Evolutionary conservation across 148 eudicot genomes (phyloP).

Genomic region (Camellia japonica): DNA sequence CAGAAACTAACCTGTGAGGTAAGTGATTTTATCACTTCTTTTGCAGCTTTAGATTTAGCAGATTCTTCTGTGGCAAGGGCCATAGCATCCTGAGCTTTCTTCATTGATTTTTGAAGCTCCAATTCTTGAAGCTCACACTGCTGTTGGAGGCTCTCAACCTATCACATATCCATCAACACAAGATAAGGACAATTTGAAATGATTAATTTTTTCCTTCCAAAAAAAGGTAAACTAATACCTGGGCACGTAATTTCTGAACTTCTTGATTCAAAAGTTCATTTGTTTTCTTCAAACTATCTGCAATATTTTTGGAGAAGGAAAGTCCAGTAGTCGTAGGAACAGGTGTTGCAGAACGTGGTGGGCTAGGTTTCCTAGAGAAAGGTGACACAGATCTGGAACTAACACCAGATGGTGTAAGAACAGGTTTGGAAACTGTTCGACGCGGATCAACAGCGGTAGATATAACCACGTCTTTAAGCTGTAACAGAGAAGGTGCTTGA

Average conservation of each 20-base stretch:
- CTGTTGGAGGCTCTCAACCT: conserved; percentile 68
- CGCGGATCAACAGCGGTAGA: conserved; percentile 46
- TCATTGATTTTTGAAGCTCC: conserved; percentile 59
- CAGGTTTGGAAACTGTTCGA: conserved; percentile 54
- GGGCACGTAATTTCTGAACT: conserved; percentile 62
- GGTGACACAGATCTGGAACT: conserved; percentile 83
- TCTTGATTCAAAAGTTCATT: conserved; percentile 78
- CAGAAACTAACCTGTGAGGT: conserved; percentile 58
- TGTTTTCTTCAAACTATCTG: conserved; percentile 82
- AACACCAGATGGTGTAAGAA: conserved; percentile 40
- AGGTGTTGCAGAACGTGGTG: conserved; percentile 87
- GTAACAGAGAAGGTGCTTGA: conserved; percentile 60
- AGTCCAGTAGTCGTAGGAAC: conserved; percentile 79
- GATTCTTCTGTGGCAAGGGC: conserved; percentile 71
- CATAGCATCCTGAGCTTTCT: conserved; percentile 73
- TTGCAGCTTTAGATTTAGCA: conserved; percentile 80
- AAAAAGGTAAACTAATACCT: conserved; percentile 35
- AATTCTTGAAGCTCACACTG: conserved; percentile 65
- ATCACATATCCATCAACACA: conserved; percentile 9
- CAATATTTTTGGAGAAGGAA: conserved; percentile 64
- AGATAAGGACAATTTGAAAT: neutral
- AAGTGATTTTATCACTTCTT: conserved; percentile 79
- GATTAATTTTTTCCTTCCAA: neutral
- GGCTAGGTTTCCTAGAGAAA: conserved; percentile 74
- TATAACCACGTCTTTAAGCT: conserved; percentile 58